phyloP scores from a whole-genome alignment of 148 eudicot species.

The Vaccinium myrtillus region DNA sequence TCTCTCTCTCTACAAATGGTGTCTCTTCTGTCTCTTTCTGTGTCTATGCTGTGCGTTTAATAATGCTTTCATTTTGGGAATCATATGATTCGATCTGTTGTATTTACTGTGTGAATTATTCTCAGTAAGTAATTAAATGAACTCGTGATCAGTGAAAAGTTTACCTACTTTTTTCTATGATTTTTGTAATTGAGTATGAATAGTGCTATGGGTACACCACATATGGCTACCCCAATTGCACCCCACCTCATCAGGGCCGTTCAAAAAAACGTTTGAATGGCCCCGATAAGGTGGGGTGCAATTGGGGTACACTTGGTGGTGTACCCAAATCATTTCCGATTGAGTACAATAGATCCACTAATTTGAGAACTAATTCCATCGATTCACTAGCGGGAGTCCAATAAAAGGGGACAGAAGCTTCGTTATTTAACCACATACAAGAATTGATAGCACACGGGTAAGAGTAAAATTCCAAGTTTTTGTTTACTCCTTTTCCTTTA shows the following conservation, averaged over 20 bases:
- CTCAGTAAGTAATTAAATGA: too few species aligned
- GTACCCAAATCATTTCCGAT: too few species aligned
- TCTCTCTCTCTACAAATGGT: background rate
- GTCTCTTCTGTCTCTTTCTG: background rate
- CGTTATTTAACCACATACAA: background rate
- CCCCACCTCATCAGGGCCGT: too few species aligned
- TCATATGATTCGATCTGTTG: background rate
- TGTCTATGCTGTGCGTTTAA: background rate
- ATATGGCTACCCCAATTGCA: too few species aligned
- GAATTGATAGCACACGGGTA: background rate
- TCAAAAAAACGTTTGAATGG: too few species aligned
- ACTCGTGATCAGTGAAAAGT: background rate
- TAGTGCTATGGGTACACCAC: too few species aligned
- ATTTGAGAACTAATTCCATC: too few species aligned
- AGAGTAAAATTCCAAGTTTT: background rate
- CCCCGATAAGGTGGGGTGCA: too few species aligned
- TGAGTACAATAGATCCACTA: background rate
- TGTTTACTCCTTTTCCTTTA: background rate
- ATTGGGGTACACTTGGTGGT: too few species aligned
- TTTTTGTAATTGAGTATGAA: background rate
- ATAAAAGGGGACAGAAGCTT: background rate
- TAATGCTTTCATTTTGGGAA: background rate
- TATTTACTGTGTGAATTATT: background rate
- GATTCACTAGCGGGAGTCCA: background rate
- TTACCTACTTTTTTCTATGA: background rate